Evolutionary conservation across 1,284 basidiomycete species (phyloP), one percentile per base, ranked within the genome.

Genomic region (Anthracocystis walkeri): DNA sequence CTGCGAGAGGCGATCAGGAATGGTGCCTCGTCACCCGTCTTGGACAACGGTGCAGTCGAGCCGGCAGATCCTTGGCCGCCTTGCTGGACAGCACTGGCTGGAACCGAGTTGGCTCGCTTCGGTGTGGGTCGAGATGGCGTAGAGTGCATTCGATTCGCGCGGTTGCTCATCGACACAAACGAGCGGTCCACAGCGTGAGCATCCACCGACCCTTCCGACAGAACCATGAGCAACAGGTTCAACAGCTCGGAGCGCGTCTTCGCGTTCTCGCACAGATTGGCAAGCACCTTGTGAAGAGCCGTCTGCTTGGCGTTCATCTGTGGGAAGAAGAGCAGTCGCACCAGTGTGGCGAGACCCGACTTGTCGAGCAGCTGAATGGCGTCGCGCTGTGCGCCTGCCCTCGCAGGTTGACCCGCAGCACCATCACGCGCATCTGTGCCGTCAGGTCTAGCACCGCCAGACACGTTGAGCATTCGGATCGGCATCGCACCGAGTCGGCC

Each of bases 281-380:
- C 91, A 29, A 99, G 90, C 2, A 98, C 92, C 84, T 93, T 92
- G 86, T 94, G 93, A 21, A 99, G 88, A 23, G 92, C 87, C 42
- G 90, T 92, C 87, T 94, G 93, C 86, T 91, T 91, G 58, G 73
- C 70, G 69, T 94, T 88, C 44, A 95, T 91, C 79, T 97, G 93
- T 7, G 96, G 97, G 89, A 95, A 97, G 89, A 98, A 99, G 21
- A 99, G 90, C 8, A 99, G 89, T 35, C 96, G 91, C 35, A 98
- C 91, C 7, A 99, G 90, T 23, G 93, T 91, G 1, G 95, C 93
- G 52, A 99, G 90, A 7, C 95, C 94, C 20, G 90, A 87, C 83
- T 94, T 96, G 85, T 99, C 97, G 40, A 99, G 89, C 3, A 99
- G 89, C 82, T 95, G 94, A 29, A 98, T 93, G 2, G 95, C 93